phyloP scores from a whole-genome alignment of 192 early-diverging fungal genomes.

The Rhizophagus prolifer region DNA sequence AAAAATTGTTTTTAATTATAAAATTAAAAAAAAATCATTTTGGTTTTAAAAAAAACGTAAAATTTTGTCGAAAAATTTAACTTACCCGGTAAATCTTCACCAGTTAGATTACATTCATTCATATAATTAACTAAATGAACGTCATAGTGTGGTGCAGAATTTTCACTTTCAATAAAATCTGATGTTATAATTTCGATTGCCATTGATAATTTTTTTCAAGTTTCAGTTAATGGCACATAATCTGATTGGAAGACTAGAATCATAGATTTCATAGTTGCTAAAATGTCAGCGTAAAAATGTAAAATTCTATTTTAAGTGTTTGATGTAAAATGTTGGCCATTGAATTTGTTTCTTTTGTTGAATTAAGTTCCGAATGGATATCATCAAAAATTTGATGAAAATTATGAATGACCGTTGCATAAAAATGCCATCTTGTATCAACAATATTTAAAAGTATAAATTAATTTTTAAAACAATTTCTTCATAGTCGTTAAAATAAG shows the following conservation, averaged over 20 bases:
- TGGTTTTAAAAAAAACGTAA: no score
- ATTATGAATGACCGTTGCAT: not conserved
- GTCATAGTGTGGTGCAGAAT: no score
- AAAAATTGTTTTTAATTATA: no score
- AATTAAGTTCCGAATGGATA: not conserved
- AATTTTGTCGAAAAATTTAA: not conserved
- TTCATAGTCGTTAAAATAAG: not conserved
- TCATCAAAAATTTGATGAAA: no score
- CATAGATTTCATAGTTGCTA: not conserved
- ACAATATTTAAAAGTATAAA: constrained; percentile 7
- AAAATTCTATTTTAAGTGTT: no score
- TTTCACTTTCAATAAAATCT: no score
- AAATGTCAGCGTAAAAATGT: not conserved
- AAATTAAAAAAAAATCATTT: no score
- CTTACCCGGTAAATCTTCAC: not conserved
- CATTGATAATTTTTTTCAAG: not conserved
- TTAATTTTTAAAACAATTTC: not conserved
- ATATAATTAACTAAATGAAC: not conserved
- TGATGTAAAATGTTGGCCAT: not conserved
- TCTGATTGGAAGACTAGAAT: no score
- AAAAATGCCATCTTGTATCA: not conserved
- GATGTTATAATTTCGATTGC: not conserved
- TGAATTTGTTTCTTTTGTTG: not conserved
- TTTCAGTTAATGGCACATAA: not conserved
- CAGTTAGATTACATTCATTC: not conserved